Percentiles rank a stretch among this genome's conserved stretches.
phyloP scores from a whole-genome alignment of 148 eudicot genomes.

The Silene conica region DNA sequence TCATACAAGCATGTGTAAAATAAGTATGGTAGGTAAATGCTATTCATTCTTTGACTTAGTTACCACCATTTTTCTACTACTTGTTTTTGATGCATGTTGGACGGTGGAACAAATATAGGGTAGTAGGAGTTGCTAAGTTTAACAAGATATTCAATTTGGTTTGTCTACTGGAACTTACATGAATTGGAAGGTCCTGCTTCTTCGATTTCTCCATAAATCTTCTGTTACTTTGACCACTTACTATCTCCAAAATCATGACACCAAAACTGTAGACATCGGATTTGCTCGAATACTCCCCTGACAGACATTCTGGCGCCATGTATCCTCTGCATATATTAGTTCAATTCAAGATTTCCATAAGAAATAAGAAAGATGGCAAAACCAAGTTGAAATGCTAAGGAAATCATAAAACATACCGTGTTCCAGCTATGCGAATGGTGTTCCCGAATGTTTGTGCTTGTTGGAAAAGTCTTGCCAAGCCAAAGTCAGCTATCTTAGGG shows the following conservation, averaged over 20 bases:
- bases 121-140: too few relatives aligned
- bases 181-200: slow-evolving; percentile 10
- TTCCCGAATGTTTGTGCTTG: slow-evolving; percentile 42
- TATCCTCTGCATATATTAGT: slow-evolving; percentile 20
- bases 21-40: too few relatives aligned
- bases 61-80: too few relatives aligned
- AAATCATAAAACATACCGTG: slow-evolving; percentile 15
- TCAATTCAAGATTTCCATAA: too few relatives aligned
- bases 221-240: slow-evolving; percentile 24
- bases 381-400: too few relatives aligned
- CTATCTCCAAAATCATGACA: slow-evolving; percentile 20
- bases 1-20: too few relatives aligned
- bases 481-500: slow-evolving; percentile 73
- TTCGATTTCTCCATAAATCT: not conserved
- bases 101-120: too few relatives aligned
- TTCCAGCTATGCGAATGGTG: slow-evolving; percentile 38
- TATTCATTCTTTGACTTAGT: too few relatives aligned
- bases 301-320: slow-evolving; percentile 25
- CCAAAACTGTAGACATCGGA: slow-evolving; percentile 54
- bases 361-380: too few relatives aligned
- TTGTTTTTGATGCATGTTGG: too few relatives aligned
- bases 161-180: slow-evolving; percentile 5
- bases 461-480: slow-evolving; percentile 52
- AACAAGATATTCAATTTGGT: too few relatives aligned
- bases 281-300: slow-evolving; percentile 35